Base-by-base conservation (phyloP, 2,329 filamentous ascomycete species). In the Colletotrichum trifolii region DNA sequence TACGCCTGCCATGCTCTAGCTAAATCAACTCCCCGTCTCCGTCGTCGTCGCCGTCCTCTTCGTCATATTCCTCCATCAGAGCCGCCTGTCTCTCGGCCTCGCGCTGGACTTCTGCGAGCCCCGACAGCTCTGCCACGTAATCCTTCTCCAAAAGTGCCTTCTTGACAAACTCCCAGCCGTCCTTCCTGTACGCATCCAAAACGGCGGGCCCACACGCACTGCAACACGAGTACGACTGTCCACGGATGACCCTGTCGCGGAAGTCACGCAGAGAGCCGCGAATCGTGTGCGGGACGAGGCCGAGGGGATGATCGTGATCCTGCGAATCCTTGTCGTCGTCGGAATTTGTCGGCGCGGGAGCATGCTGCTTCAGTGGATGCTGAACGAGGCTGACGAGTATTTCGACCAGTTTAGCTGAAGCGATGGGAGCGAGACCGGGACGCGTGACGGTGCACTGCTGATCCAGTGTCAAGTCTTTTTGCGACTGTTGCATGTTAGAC, bases 401-500 rank as follows among this genome's bases (percentile, higher is more conserved):
- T 77, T 99, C 96, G 52, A 98, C 95, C 6, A 97, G 85, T 39
- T 97, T 84, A 2, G 93, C 93, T 2, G 96, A 97, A 8, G 96
- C 96, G 61, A 97, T 96, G 9, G 94, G 91, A 12, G 96, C 95
- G 40, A 97, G 89, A 13, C 96, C 96, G 0, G 96, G 96, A 9
- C 96, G 89, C 3, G 96, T 99, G 17, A 99, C 96, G 0, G 96
- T 99, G 78, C 96, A 99, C 79, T 98, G 96, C 76, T 99, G 96
- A 75, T 99, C 96, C 10, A 99, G 88, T 0, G 96, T 98, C 71
- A 94, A 92, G 73, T 97, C 94, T 77, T 95, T 97, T 74, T 97
- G 87, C 2, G 94, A 97, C 92, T 97, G 72, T 25, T 25, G 25
- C 25, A 25, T 53, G 65, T n/a, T 34, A 2, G 54, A 64, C 50